phyloP scores from a whole-genome alignment of 1,284 basidiomycete species.

The Filobasidium uniguttulatum region DNA sequence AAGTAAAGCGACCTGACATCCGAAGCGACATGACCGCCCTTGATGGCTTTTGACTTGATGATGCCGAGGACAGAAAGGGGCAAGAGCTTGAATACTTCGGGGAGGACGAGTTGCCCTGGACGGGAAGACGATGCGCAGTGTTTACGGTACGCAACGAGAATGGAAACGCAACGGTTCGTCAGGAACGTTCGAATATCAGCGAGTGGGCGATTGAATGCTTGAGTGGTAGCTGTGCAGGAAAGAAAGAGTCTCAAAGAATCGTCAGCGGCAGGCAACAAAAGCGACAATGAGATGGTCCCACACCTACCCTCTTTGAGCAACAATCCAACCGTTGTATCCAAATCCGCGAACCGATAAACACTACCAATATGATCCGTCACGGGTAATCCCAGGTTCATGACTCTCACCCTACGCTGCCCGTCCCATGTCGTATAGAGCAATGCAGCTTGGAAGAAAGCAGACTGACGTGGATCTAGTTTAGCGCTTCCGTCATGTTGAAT shows the following conservation, averaged over 20 bases:
- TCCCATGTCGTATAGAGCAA: conserved; percentile 68
- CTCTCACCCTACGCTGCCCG: conserved; percentile 73
- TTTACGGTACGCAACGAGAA: conserved; percentile 75
- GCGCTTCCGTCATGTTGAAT: conserved; percentile 49
- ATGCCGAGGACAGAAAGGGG: conserved; percentile 74
- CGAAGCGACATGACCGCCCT: conserved; percentile 77
- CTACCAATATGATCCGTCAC: conserved; percentile 75
- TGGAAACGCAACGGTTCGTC: conserved; percentile 69
- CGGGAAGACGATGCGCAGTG: conserved; percentile 77
- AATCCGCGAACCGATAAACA: conserved; percentile 83
- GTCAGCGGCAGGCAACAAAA: conserved; percentile 2
- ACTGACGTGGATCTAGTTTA: conserved; percentile 56
- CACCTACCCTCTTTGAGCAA: conserved; percentile 62
- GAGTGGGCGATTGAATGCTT: conserved; percentile 49
- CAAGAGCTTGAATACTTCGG: conserved; percentile 81
- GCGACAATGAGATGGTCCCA: not conserved
- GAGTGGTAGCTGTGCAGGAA: conserved; percentile 48
- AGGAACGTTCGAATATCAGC: conserved; percentile 67
- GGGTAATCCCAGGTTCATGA: conserved; percentile 69
- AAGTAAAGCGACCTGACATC: conserved; percentile 84
- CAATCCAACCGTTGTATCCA: conserved; percentile 67
- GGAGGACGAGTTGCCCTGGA: conserved; percentile 74
- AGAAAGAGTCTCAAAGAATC: not conserved
- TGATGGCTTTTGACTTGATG: conserved; percentile 80
- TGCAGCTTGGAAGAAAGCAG: conserved; percentile 80